Evolutionary conservation across 768 basidiomycete genomes (phyloP), one percentile per base, ranked within the genome.

Genomic region (Tylopilus plumbeoviolaceoides): DNA sequence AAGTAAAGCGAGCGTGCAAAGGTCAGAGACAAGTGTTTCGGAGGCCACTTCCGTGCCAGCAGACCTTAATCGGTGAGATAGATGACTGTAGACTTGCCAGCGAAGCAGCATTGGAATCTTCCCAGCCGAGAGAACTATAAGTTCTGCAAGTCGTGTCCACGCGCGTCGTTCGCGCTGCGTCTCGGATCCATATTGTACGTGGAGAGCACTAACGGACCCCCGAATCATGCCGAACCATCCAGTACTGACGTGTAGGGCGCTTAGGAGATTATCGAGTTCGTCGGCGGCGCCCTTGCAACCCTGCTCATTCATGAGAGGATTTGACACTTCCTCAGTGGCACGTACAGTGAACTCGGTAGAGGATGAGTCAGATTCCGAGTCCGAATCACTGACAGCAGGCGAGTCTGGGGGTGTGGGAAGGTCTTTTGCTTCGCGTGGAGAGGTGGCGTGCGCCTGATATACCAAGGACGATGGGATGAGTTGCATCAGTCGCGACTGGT

Each of bases 1-100:
- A 40, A 82, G 73, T 18, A 89, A 70, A 0, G 86, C 79, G 25
- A 85, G 74, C 0, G 85, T 85, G 5, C 75, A 74, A 20, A 83
- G 68, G 48, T 85, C 79, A 15, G 72, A 70, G 4, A 80, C 68
- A 3, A 75, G 69, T 0, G 73, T 67, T 25, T 70, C 65, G 46
- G 72, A 72, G 10, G 42, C 53, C 27, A 6, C 21, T 33, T 56
- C 51, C 33, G n/a, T 41, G 18, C 42, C 39, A 23, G 38, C 17
- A 15, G 57, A 33, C 2, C 55, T 45, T 5, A 50, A 20, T 11
- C 30, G 27, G 36, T 70, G 71, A 4, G 76, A 73, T 57, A 84
- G 74, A 53, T 75, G 69, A 58, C 78, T 74, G 71, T 81, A 87
- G 8, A 81, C 79, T 57, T 81, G 80, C 33, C 78, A 60, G 35